Evolutionary conservation across 2,329 filamentous ascomycete genomes (phyloP).

Genomic region (Thielaviopsis euricoi): DNA sequence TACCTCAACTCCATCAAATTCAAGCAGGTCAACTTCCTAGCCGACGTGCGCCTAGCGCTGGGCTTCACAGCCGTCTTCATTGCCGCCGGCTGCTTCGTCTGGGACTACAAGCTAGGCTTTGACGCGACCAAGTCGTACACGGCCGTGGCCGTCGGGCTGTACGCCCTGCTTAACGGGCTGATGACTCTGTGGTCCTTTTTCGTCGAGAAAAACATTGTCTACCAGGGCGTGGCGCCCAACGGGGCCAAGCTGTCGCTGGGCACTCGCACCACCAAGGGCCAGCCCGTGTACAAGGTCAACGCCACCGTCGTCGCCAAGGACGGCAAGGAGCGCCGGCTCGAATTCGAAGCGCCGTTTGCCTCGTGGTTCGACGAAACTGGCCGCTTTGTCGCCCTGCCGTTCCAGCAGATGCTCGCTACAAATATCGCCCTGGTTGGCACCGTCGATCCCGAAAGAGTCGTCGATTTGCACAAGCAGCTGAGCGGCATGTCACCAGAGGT

Average conservation of each 20-base stretch:
- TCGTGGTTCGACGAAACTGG: conserved; percentile 63
- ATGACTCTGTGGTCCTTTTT: conserved; percentile 74
- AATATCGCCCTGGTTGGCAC: conserved; percentile 48
- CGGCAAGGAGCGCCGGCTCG: conserved; percentile 26
- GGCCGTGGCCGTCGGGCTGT: conserved; percentile 58
- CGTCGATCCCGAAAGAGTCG: conserved; percentile 44
- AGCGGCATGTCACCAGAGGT: conserved; percentile 28
- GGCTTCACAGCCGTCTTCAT: conserved; percentile 72
- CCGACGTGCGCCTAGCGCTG: conserved; percentile 66
- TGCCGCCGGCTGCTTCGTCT: conserved; percentile 69
- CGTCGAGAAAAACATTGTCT: conserved; percentile 69
- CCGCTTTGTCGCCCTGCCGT: conserved; percentile 55
- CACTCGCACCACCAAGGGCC: conserved; percentile 60
- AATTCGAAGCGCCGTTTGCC: conserved; percentile 49
- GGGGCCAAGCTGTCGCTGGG: conserved; percentile 56
- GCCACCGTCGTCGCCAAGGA: conserved; percentile 35
- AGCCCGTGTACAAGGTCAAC: conserved; percentile 63
- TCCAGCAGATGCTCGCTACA: conserved; percentile 63
- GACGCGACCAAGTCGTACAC: conserved; percentile 72
- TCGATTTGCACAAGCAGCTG: conserved; percentile 20
- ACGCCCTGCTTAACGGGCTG: conserved; percentile 60
- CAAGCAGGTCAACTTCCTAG: conserved; percentile 61
- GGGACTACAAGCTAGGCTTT: conserved; percentile 86
- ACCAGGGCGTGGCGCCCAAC: conserved; percentile 50
- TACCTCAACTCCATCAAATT: conserved; percentile 85